Evolutionary conservation across 2,329 filamentous ascomycete genomes (phyloP).

Genomic region (Sporothrix phasma): DNA sequence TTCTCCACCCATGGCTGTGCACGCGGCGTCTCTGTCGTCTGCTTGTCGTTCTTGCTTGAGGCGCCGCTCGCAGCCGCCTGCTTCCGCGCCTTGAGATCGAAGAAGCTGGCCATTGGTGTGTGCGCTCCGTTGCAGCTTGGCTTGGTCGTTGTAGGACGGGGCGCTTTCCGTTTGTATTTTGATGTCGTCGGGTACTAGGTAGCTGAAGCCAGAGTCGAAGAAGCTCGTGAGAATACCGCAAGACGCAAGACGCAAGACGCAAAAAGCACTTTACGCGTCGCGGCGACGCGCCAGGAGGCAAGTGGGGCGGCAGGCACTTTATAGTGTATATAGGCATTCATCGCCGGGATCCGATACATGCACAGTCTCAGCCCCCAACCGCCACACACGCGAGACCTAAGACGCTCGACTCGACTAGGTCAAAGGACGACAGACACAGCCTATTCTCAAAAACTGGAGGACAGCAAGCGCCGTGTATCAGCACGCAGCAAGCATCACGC

Average conservation of each 20-base stretch:
- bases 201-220: background rate
- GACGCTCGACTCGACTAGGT: too few species aligned
- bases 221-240: constrained; percentile 4
- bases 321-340: background rate
- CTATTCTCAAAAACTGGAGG: too few species aligned
- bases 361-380: background rate
- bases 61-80: constrained; percentile 57
- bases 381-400: too few species aligned
- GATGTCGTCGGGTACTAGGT: too few species aligned
- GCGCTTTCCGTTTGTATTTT: too few species aligned
- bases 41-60: constrained; percentile 56
- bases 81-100: constrained; percentile 87
- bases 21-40: constrained; percentile 51
- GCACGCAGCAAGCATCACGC: too few species aligned
- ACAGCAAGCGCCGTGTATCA: too few species aligned
- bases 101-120: constrained; percentile 71
- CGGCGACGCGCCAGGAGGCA: constrained; percentile 11
- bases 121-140: background rate
- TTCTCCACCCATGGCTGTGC: constrained; percentile 97
- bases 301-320: background rate
- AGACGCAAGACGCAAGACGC: too few species aligned
- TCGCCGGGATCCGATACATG: background rate
- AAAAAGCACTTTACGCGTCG: constrained; percentile 19
- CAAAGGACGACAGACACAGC: too few species aligned
- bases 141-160: too few species aligned